These are phyloP conservation scores for Pythium biforme DNA, from an alignment of 352 stramenopile genomes.

Conservation along the genomic window DNA sequence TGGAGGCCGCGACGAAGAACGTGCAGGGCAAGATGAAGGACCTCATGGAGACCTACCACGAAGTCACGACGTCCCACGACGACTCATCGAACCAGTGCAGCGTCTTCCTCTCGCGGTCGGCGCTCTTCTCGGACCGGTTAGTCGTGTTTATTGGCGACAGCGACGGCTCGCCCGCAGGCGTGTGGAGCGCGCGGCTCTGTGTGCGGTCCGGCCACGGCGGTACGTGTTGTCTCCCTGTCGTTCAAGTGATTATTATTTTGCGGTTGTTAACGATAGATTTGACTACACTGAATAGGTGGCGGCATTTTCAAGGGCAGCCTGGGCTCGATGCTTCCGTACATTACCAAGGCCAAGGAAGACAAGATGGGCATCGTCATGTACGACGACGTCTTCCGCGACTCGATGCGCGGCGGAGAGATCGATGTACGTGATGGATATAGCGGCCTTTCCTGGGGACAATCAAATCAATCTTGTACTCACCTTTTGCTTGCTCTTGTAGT, in stretches of 20 bases:
- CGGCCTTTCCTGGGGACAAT: too few species aligned
- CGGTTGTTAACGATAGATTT: too few species aligned
- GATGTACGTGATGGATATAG: slow-evolving; percentile 39
- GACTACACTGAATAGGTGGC: slow-evolving; percentile 27
- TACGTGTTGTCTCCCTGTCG: slow-evolving; percentile 17
- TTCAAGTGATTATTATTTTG: background rate
- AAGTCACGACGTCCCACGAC: slow-evolving; percentile 60
- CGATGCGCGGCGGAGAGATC: slow-evolving; percentile 40
- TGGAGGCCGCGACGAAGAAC: slow-evolving; percentile 66
- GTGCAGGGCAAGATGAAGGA: slow-evolving; percentile 73
- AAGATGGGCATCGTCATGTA: slow-evolving; percentile 66
- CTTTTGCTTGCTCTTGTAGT: slow-evolving; percentile 24
- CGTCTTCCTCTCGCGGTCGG: slow-evolving; percentile 57
- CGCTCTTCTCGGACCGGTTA: slow-evolving; percentile 59
- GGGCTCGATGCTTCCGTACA: slow-evolving; percentile 74
- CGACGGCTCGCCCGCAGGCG: slow-evolving; percentile 50
- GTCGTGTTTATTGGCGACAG: slow-evolving; percentile 70
- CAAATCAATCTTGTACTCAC: too few species aligned
- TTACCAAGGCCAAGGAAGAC: slow-evolving; percentile 71
- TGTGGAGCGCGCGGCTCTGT: slow-evolving; percentile 63
- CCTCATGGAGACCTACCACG: slow-evolving; percentile 28
- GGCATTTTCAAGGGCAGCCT: slow-evolving; percentile 76
- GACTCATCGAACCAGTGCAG: slow-evolving; percentile 57
- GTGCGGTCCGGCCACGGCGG: slow-evolving; percentile 58
- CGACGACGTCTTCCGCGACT: slow-evolving; percentile 68